These are phyloP conservation scores for Aspergillus carlsbadensis DNA, from an alignment of 495 filamentous ascomycete genomes.

Conservation along the genomic window DNA sequence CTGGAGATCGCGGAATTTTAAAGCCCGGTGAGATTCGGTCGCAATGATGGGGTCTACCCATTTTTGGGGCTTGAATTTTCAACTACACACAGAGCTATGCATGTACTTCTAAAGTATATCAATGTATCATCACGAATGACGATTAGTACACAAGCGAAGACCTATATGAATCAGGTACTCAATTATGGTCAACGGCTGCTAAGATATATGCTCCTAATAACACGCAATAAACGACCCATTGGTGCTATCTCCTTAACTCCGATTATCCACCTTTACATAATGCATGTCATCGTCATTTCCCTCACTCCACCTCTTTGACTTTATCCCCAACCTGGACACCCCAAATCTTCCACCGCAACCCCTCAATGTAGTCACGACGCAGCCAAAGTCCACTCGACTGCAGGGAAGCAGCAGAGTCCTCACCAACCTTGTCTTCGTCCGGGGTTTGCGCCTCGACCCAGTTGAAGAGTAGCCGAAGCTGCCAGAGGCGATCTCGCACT, in stretches of 20 bases:
- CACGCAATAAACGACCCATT: not conserved
- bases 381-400: constrained; percentile 37
- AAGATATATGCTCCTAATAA: not conserved
- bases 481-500: constrained; percentile 65
- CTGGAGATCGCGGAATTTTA: constrained; percentile 45
- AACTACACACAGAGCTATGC: too few relatives aligned
- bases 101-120: too few relatives aligned
- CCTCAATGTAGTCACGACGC: constrained; percentile 42
- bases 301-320: constrained; percentile 9
- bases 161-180: too few relatives aligned
- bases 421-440: not conserved
- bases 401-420: constrained; percentile 20
- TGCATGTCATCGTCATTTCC: not conserved
- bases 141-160: not conserved
- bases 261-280: not conserved
- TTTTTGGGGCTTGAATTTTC: too few relatives aligned
- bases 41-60: constrained; percentile 16
- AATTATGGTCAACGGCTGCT: not conserved
- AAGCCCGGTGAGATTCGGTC: constrained; percentile 37
- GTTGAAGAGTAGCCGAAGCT: constrained; percentile 75
- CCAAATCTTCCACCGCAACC: constrained; percentile 47
- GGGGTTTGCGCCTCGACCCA: constrained; percentile 60
- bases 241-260: not conserved
- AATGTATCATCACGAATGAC: not conserved
- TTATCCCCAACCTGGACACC: constrained; percentile 61